These are phyloP conservation scores for Cicer chorassanicum DNA, from an alignment of 306 rosid species.

Conservation along the genomic window DNA sequence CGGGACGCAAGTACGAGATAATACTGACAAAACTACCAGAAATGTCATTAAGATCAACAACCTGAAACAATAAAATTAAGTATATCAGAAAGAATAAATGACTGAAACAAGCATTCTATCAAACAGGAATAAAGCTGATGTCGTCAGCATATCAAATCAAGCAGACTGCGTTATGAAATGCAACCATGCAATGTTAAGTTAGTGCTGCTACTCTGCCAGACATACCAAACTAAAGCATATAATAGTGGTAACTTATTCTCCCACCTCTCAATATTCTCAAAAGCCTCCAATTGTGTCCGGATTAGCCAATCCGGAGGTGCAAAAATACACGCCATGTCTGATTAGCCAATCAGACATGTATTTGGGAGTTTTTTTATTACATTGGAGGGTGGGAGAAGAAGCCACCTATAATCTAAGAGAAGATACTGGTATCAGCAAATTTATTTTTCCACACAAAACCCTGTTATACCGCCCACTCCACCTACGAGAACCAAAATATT, in stretches of 20 bases:
- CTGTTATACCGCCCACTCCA: slow-evolving; percentile 15
- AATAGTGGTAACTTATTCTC: not conserved
- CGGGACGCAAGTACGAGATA: slow-evolving; percentile 86
- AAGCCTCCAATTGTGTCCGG: too few species aligned
- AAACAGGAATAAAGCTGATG: slow-evolving; percentile 32
- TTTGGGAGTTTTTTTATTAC: too few species aligned
- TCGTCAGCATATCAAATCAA: slow-evolving; percentile 30
- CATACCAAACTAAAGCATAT: slow-evolving; percentile 16
- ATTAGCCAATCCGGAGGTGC: too few species aligned
- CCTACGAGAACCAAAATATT: slow-evolving; percentile 35
- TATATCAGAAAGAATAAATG: slow-evolving; percentile 38
- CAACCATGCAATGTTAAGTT: slow-evolving; percentile 20
- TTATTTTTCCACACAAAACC: slow-evolving; percentile 1
- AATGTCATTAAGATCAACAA: slow-evolving; percentile 73
- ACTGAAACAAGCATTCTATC: slow-evolving; percentile 30
- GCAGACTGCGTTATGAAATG: slow-evolving; percentile 27
- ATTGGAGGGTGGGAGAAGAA: too few species aligned
- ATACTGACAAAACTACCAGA: slow-evolving; percentile 70
- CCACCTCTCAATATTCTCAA: too few species aligned
- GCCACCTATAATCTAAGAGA: not conserved
- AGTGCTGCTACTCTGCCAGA: slow-evolving; percentile 14
- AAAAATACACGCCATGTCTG: too few species aligned
- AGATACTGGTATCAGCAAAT: slow-evolving; percentile 11
- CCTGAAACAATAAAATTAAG: slow-evolving; percentile 55
- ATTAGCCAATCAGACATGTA: too few species aligned